phyloP scores from a whole-genome alignment of 768 basidiomycete genomes.

The Mycena amicta region DNA sequence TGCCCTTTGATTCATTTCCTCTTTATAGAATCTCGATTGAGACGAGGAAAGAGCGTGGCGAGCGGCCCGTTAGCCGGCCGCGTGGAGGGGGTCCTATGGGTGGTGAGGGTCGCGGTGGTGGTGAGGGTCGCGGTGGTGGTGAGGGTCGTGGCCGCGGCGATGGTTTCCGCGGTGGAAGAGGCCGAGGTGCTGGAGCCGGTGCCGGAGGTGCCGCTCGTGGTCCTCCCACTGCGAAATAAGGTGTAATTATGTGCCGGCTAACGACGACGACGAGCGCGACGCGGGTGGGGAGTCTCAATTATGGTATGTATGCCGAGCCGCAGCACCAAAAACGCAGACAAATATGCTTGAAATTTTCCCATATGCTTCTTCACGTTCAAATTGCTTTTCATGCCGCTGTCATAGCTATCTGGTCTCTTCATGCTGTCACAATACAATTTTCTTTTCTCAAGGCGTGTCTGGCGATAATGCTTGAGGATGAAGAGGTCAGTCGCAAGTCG shows the following conservation, averaged over 20 bases:
- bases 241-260: no score
- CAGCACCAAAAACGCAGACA: not conserved
- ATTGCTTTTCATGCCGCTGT: conserved; percentile 13
- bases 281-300: not conserved
- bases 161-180: conserved; percentile 21
- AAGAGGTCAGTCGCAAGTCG: not conserved
- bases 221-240: conserved; percentile 23
- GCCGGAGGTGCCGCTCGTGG: conserved; percentile 23
- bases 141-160: conserved; percentile 38
- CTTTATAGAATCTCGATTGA: conserved; percentile 72
- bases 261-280: not conserved
- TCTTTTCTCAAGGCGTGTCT: not conserved
- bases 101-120: conserved; percentile 54
- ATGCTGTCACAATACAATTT: conserved; percentile 21
- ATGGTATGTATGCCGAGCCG: not conserved
- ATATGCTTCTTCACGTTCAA: conserved; percentile 4
- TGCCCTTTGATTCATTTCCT: conserved; percentile 12
- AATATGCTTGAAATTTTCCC: not conserved
- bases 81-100: conserved; percentile 63
- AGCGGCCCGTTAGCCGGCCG: conserved; percentile 66
- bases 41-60: conserved; percentile 88
- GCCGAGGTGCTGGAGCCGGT: conserved; percentile 25
- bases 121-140: conserved; percentile 55
- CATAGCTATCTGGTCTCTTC: conserved; percentile 17
- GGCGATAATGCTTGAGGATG: not conserved